Percentiles rank a stretch among this genome's conserved stretches.
These are phyloP conservation scores for Fraxinus baroniana DNA, from an alignment of 305 asterid species.

Conservation along the genomic window DNA sequence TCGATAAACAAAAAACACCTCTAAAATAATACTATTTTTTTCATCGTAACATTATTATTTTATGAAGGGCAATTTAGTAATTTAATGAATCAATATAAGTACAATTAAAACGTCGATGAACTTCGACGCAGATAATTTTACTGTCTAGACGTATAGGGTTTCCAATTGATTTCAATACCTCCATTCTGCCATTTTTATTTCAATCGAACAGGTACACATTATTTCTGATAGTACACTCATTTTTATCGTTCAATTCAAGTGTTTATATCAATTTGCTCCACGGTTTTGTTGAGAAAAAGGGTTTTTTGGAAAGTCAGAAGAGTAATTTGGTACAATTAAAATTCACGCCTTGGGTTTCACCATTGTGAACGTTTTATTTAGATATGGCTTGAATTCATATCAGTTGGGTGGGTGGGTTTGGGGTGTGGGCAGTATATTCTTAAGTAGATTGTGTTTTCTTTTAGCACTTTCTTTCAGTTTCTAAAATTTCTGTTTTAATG, in stretches of 20 bases:
- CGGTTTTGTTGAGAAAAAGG: neutral
- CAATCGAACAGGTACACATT: slow-evolving; percentile 21
- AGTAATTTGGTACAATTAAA: neutral
- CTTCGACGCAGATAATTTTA: neutral
- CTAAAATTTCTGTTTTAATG: neutral
- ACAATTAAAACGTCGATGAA: neutral
- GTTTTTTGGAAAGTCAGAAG: neutral
- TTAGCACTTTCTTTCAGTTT: neutral
- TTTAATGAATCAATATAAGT: neutral
- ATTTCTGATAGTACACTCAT: neutral
- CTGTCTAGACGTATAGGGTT: slow-evolving; percentile 23
- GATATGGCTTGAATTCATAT: neutral
- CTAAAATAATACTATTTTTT: no score
- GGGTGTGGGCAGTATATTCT: neutral
- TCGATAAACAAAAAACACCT: no score
- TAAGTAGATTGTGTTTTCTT: neutral
- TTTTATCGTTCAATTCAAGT: slow-evolving; percentile 11
- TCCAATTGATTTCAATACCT: neutral
- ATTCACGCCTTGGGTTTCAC: neutral
- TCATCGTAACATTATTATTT: no score
- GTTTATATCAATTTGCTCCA: neutral
- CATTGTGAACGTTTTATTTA: neutral
- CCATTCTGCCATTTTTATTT: slow-evolving; percentile 1
- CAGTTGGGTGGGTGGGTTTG: neutral
- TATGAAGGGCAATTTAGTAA: neutral